Evolutionary conservation across 2,329 filamentous ascomycete genomes (phyloP).

Genomic region (Fusarium nurragi): DNA sequence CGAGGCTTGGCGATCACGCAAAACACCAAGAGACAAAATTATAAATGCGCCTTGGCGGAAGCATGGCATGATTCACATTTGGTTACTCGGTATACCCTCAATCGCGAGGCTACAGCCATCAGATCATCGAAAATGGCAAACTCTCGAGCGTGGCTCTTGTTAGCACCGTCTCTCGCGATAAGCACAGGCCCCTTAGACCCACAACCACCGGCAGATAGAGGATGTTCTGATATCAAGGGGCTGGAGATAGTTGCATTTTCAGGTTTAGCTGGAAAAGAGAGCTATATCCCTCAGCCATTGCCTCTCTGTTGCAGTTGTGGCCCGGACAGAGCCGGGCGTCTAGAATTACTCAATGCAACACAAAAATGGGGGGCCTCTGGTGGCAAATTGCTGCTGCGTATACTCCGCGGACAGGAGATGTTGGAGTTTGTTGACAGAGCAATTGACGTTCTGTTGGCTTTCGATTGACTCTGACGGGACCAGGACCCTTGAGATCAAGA

Average conservation of each 20-base stretch:
- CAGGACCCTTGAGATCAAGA: constrained; percentile 2
- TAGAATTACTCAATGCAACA: constrained; percentile 11
- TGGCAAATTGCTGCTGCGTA: constrained; percentile 26
- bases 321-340: constrained; percentile 5
- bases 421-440: background rate
- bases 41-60: background rate
- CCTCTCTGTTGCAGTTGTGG: background rate
- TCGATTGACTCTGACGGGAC: background rate
- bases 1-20: constrained; percentile 22
- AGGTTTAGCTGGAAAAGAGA: background rate
- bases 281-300: background rate
- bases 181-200: constrained; percentile 12
- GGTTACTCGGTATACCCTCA: constrained; percentile 22
- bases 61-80: constrained; percentile 14
- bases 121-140: constrained; percentile 24
- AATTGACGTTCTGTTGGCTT: background rate
- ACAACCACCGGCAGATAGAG: background rate
- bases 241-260: constrained; percentile 28
- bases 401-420: background rate
- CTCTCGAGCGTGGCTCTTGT: constrained; percentile 13
- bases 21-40: constrained; percentile 20
- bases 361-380: constrained; percentile 11
- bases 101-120: constrained; percentile 3
- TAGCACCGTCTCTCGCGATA: background rate
- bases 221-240: constrained; percentile 27